Percentiles rank a stretch among this genome's conserved stretches.
Evolutionary conservation across 441 rosid species (phyloP).

Genomic region (Gossypium schwendimanii): DNA sequence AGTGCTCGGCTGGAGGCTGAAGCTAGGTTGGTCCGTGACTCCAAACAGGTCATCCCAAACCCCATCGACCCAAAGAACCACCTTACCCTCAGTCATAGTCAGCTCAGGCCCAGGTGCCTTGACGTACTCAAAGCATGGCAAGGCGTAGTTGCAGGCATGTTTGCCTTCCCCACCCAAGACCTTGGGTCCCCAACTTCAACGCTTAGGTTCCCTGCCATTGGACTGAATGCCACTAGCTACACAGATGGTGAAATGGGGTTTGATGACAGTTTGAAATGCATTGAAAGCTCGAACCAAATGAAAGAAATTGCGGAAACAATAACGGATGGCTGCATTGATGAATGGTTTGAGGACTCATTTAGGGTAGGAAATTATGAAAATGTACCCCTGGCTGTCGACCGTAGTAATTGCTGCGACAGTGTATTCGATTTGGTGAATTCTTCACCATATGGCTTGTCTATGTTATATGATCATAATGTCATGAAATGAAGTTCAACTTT

Average conservation of each 20-base stretch:
- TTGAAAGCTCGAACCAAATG: constrained; percentile 5
- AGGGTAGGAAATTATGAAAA: neutral
- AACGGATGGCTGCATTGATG: neutral
- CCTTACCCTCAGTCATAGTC: neutral
- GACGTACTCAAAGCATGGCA: constrained; percentile 42
- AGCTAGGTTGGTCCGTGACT: constrained; percentile 37
- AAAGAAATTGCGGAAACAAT: neutral
- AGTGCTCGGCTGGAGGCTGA: constrained; percentile 46
- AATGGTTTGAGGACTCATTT: constrained; percentile 4
- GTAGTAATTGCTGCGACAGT: neutral
- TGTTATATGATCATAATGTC: neutral
- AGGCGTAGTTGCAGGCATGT: constrained; percentile 23
- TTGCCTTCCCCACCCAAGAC: constrained; percentile 7
- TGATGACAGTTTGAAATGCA: neutral
- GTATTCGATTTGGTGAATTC: neutral
- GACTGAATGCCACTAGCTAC: neutral
- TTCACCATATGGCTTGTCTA: neutral
- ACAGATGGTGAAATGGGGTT: neutral
- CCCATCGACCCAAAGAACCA: constrained; percentile 7
- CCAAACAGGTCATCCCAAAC: constrained; percentile 19
- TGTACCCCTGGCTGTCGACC: neutral
- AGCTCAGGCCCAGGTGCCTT: constrained; percentile 25
- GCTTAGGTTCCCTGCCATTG: neutral
- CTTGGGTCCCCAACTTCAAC: constrained; percentile 38
- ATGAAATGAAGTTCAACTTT: neutral